Evolutionary conservation across 176 grass and related monocot species (phyloP).

Genomic region (Tillandsia leiboldiana): DNA sequence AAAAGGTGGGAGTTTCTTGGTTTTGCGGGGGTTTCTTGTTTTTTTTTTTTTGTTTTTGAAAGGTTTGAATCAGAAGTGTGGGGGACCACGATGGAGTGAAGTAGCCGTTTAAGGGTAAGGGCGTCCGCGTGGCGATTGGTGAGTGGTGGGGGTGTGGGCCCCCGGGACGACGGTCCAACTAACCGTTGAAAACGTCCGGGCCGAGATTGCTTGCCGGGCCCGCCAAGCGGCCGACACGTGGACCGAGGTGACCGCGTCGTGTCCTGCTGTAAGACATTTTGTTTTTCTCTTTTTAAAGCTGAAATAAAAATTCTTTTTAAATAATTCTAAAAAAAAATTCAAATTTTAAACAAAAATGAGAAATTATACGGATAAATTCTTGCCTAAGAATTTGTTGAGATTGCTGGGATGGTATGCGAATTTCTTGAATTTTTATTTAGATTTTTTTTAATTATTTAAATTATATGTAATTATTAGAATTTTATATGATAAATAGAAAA

Average conservation of each 20-base stretch:
- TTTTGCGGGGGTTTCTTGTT: background rate
- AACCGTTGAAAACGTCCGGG: background rate
- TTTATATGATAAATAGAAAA: too few species aligned
- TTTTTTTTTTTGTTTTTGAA: background rate
- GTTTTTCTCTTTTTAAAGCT: too few species aligned
- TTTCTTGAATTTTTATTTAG: too few species aligned
- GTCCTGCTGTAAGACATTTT: background rate
- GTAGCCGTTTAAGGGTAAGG: constrained; percentile 1
- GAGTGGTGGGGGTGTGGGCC: background rate
- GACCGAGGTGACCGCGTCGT: background rate
- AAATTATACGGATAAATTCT: too few species aligned
- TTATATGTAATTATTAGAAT: too few species aligned
- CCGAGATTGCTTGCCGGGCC: background rate
- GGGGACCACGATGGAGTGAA: constrained; percentile 4
- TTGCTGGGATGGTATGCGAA: too few species aligned
- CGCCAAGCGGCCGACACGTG: background rate
- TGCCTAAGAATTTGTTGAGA: too few species aligned
- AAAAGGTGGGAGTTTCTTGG: background rate
- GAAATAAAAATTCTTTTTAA: too few species aligned
- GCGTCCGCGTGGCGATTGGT: background rate
- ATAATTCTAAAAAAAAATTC: too few species aligned
- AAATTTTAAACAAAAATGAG: too few species aligned
- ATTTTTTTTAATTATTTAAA: too few species aligned
- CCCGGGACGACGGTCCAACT: background rate
- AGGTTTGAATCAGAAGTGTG: background rate